phyloP scores from a whole-genome alignment of 2,329 filamentous ascomycete species.

The Paramyrothecium roridum region DNA sequence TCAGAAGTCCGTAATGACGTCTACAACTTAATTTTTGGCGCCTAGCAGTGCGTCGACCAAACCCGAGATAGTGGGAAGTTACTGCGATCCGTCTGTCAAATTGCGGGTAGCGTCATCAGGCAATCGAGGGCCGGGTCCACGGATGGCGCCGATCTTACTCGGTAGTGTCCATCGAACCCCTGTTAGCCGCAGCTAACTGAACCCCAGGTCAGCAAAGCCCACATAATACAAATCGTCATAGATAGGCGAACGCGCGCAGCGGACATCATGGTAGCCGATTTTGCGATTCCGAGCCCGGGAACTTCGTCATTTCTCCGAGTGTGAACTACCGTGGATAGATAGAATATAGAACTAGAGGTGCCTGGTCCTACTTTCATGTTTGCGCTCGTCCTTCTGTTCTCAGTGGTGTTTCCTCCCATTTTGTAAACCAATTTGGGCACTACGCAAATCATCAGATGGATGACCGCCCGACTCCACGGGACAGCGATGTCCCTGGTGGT shows the following conservation, averaged over 20 bases:
- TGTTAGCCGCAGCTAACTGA: background rate
- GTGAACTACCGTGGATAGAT: too few relatives aligned
- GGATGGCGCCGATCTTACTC: background rate
- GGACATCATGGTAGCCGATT: background rate
- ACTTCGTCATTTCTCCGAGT: too few relatives aligned
- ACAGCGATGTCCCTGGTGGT: constrained; percentile 27
- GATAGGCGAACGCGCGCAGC: background rate
- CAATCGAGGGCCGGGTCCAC: background rate
- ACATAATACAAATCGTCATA: background rate
- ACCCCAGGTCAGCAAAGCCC: background rate
- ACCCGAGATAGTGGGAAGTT: background rate
- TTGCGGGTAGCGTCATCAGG: background rate
- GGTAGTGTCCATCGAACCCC: background rate
- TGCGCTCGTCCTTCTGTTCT: too few relatives aligned
- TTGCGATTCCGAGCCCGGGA: too few relatives aligned
- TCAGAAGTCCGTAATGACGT: too few relatives aligned
- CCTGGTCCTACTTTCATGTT: too few relatives aligned
- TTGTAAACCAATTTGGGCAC: too few relatives aligned
- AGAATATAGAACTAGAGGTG: too few relatives aligned
- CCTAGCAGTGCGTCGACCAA: background rate
- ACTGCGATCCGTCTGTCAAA: background rate
- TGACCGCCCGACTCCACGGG: constrained; percentile 21
- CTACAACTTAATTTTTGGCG: too few relatives aligned
- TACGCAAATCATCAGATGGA: constrained; percentile 15
- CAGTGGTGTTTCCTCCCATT: background rate